Percentiles rank a stretch among this genome's conserved stretches.
These are phyloP conservation scores for Fomitiporia mediterranea DNA, from an alignment of 1,284 basidiomycete species.

Conservation along the genomic window DNA sequence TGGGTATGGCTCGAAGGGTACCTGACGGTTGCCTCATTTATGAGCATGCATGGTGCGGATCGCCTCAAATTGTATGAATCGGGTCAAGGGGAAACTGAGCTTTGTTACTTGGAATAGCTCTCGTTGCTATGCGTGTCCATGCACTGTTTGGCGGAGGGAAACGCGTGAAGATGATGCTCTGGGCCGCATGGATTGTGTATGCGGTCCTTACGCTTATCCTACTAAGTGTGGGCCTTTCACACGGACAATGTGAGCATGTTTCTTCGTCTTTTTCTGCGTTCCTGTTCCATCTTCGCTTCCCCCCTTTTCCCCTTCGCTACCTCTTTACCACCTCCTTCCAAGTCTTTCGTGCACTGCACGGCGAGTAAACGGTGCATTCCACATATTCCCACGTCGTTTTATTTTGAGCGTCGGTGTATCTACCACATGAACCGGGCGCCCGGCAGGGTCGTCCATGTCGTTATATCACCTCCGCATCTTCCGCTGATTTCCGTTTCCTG, in stretches of 20 bases:
- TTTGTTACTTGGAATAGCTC: not conserved
- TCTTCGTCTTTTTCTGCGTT: not conserved
- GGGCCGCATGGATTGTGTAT: conserved; percentile 16
- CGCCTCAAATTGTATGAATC: not conserved
- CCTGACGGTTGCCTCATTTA: conserved; percentile 18
- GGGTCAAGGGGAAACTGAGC: not conserved
- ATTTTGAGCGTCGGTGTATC: no score
- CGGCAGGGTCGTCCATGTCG: no score
- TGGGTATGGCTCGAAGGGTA: conserved; percentile 21
- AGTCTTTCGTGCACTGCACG: no score
- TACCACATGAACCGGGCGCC: no score
- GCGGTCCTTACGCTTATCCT: conserved; percentile 12
- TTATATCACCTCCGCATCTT: not conserved
- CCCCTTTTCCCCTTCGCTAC: not conserved
- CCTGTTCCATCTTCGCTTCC: not conserved
- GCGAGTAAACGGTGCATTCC: no score
- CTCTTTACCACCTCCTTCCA: no score
- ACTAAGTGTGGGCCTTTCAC: conserved; percentile 13
- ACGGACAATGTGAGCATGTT: conserved; percentile 13
- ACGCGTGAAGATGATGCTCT: conserved; percentile 11
- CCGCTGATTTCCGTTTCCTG: not conserved
- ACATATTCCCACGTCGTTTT: no score
- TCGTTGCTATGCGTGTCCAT: conserved; percentile 21
- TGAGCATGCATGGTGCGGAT: conserved; percentile 20
- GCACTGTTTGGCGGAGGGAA: conserved; percentile 17